Evolutionary conservation across 2,329 filamentous ascomycete species (phyloP), one percentile per base, ranked within the genome.

Genomic region (Clarireedia homoeocarpa): DNA sequence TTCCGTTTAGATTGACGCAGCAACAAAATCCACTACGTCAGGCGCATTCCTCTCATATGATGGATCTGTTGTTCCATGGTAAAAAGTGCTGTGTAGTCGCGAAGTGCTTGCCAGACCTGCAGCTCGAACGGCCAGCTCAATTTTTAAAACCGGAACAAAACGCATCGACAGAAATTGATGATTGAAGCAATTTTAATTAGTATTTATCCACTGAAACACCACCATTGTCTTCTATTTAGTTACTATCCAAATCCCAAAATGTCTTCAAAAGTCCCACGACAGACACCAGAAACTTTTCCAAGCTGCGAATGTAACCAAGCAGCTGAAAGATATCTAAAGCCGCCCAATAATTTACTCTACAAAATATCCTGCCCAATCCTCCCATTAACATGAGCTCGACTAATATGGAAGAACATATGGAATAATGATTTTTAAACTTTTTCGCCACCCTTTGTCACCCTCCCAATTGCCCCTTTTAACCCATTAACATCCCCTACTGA

Each of bases 1-100:
- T 1, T 17, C 23, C 4, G 20, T 20, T 1, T 47, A 66, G 64
- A 62, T 69, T 71, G 72, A 70, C 72, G 72, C 44, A 67, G 73
- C 30, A 67, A 74, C 56, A 61, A 61, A 47, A 61, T 60, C 15
- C 60, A 54, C 62, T 39, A 68, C 62, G 5, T 65, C 66, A 1
- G 65, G 68, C 6, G 53, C 38, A 14, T 66, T 65, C 48, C 34
- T 66, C 12, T 58, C 57, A 3, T 63, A 59, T 59, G 60, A 66
- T 56, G 64, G 62, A 14, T 56, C 20, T 27, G 20, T 53, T 3
- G 45, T 65, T 60, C 56, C 59, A 3, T 65, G 61, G 61, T 65
- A 53, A 51, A 38, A 3, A 6, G n/a, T 2, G 10, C 9, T 12
- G 30, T 12, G 30, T 9, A 7, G 17, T 42, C 15, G 20, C 7